Percentiles rank a stretch among this genome's conserved stretches.
Conservation (phyloP, 2,329 filamentous ascomycete genomes). For the Fusarium bulbicola region DNA sequence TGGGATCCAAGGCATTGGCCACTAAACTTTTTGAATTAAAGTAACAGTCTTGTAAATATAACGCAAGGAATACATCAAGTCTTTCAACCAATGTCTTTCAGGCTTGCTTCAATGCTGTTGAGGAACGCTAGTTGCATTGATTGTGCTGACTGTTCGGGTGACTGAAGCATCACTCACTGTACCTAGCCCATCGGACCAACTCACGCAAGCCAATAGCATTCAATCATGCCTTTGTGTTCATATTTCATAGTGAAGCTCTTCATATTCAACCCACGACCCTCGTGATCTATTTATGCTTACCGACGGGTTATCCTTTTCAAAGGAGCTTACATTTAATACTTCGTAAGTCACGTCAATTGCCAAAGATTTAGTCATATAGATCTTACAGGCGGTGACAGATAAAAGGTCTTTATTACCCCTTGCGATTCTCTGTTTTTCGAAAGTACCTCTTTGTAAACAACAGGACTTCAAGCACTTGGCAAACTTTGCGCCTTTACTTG, state of each 20-base stretch:
- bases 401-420: rapidly evolving
- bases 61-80: background rate
- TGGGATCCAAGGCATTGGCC: rapidly evolving
- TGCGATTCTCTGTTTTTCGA: rapidly evolving
- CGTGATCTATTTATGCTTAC: background rate
- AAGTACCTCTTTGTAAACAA: no score
- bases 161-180: background rate
- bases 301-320: no score
- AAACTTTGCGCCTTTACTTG: rapidly evolving
- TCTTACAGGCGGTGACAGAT: rapidly evolving
- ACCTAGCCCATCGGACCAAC: background rate
- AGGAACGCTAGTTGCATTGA: rapidly evolving
- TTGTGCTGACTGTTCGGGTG: no score
- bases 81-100: background rate
- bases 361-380: background rate
- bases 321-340: background rate
- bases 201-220: background rate
- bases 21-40: rapidly evolving
- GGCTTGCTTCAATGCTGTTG: background rate
- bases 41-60: background rate
- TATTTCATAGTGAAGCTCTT: rapidly evolving
- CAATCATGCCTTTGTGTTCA: rapidly evolving
- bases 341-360: no score
- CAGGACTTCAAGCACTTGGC: rapidly evolving
- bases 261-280: rapidly evolving